Conservation (phyloP, 1,284 basidiomycete species). For the Ganoderma boninense region DNA sequence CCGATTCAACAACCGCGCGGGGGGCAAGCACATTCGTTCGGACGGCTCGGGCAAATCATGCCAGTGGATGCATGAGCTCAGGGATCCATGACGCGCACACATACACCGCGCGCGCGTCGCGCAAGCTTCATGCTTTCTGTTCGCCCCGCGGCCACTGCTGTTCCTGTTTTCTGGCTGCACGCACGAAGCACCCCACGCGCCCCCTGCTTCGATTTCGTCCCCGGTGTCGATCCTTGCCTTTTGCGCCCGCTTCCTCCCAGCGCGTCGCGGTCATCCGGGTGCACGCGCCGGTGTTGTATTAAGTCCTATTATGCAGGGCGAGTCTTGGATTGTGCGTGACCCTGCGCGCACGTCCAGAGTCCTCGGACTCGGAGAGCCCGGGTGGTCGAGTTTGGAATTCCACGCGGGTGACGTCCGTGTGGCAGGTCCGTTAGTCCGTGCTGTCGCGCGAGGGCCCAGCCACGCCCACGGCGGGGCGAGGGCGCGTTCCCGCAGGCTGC, state of each 20-base stretch:
- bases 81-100: not conserved
- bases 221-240: not conserved
- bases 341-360: too few relatives aligned
- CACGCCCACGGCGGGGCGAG: too few relatives aligned
- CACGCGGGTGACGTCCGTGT: not conserved
- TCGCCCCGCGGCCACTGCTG: not conserved
- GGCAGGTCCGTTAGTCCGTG: not conserved
- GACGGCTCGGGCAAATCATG: too few relatives aligned
- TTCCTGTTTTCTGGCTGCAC: too few relatives aligned
- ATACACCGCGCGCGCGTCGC: not conserved
- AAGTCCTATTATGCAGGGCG: too few relatives aligned
- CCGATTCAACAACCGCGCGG: too few relatives aligned
- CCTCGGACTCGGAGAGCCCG: not conserved
- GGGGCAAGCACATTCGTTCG: too few relatives aligned
- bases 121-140: not conserved
- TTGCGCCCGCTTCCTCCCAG: not conserved
- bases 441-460: not conserved
- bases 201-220: not conserved
- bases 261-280: not conserved
- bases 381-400: not conserved
- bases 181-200: not conserved
- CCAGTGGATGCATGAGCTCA: too few relatives aligned
- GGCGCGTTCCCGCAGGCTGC: not conserved
- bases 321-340: too few relatives aligned
- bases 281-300: too few relatives aligned